A percentile compares a stretch with the other conserved stretches of the same genome.
These are phyloP conservation scores for Asclepias syriaca DNA, from an alignment of 257 asterid species.

Conservation along the genomic window DNA sequence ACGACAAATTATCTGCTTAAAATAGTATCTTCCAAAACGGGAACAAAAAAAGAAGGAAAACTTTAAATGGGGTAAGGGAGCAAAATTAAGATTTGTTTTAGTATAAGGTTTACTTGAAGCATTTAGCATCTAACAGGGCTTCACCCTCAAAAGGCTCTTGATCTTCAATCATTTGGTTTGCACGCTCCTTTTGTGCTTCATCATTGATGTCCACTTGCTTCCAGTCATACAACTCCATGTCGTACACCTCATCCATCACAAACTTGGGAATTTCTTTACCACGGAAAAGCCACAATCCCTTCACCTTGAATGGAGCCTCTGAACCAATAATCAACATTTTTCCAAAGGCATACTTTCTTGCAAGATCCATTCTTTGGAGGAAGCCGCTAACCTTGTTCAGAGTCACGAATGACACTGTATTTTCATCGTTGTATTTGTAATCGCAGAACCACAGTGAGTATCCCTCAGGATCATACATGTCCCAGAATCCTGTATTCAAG, in stretches of 20 bases:
- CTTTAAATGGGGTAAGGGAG: neutral
- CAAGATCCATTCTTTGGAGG: conserved; percentile 90
- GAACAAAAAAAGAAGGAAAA: neutral
- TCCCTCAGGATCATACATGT: conserved; percentile 95
- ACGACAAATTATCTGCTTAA: neutral
- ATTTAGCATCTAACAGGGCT: conserved; percentile 79
- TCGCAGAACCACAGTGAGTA: conserved; percentile 97
- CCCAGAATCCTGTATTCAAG: conserved; percentile 78
- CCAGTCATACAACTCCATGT: conserved; percentile 93
- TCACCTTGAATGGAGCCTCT: conserved; percentile 72
- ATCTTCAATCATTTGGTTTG: conserved; percentile 87
- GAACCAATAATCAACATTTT: conserved; percentile 90
- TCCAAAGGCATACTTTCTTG: conserved; percentile 90
- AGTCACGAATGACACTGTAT: conserved; percentile 79
- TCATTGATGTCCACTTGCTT: conserved; percentile 71
- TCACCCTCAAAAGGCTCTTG: conserved; percentile 90
- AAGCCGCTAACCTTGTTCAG: conserved; percentile 92
- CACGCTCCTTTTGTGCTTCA: conserved; percentile 87
- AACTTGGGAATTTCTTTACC: conserved; percentile 79
- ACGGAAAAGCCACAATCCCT: conserved; percentile 93
- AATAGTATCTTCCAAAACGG: neutral
- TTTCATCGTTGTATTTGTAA: conserved; percentile 90
- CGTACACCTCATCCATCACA: conserved; percentile 74
- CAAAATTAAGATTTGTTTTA: neutral
- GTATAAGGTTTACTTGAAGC: conserved; percentile 56